Base-by-base conservation (phyloP, 768 basidiomycete species). In the Aureoboletus auriporus region DNA sequence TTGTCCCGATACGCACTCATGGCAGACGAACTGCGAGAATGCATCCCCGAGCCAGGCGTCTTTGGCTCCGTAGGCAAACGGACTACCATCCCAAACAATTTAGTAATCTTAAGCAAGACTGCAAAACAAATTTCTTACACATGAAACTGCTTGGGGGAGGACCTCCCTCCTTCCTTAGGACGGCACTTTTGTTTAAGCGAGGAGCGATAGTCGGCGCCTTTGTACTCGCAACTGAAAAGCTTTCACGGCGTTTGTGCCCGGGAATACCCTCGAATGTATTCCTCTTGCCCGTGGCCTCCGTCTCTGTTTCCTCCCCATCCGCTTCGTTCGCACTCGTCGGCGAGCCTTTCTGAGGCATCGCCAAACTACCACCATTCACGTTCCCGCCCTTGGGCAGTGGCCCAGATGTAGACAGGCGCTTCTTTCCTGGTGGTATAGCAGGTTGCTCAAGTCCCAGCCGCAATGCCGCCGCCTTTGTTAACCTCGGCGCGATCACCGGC, bases 171-270 rank as follows among this genome's bases (percentile, higher is more conserved):
- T 75, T 76, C 42, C 74, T 64, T 51, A 79, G 54, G 10, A 65
- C 60, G 17, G 77, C 74, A 42, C 73, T 75, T 55, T 54, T 67
- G 53, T 78, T 79, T 30, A 66, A 59, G 14, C 74, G 64, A 6
- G 79, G 78, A 6, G 61, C 51, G n/a, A 77, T 69, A 1, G 62
- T 61, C 8, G 78, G 78, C 9, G 71, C 54, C 42, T 60, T 62
- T 9, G 70, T 72, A 52, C 76, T 79, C 14, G 83, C 76, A 8
- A 93, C 90, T 6, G 79, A 65, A 52, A 93, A 83, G 12, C 78
- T 79, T 61, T 89, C 86, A 26, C 84, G 71, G 46, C 89, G 75
- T 67, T 92, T 92, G 59, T 93, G 89, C 0, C 89, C 89, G 6
- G 90, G 89, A 4, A 92, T 83, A 30, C 88, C 88, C 0, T 86